phyloP scores from a whole-genome alignment of 2,329 filamentous ascomycete genomes.

The Corinectria fuckeliana region DNA sequence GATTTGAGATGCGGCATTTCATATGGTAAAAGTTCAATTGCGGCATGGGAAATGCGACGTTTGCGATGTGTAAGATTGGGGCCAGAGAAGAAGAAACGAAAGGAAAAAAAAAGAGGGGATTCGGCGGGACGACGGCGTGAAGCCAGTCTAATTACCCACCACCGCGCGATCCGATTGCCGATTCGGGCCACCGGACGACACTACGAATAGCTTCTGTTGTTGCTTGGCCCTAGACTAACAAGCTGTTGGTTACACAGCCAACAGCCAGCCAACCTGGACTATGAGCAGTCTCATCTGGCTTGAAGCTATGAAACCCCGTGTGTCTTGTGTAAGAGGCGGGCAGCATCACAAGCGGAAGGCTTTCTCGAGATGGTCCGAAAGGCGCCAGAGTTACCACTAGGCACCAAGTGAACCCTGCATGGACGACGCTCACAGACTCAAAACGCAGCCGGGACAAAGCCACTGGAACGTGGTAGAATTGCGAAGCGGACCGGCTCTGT shows the following conservation, averaged over 20 bases:
- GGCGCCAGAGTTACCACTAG: no score
- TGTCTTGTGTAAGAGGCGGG: slow-evolving; percentile 10
- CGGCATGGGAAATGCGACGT: background rate
- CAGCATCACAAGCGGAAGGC: background rate
- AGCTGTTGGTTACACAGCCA: background rate
- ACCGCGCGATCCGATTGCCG: no score
- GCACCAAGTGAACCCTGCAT: no score
- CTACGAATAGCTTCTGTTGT: no score
- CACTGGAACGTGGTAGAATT: background rate
- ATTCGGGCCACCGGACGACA: background rate
- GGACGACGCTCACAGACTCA: background rate
- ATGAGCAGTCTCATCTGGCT: background rate
- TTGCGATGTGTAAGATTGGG: background rate
- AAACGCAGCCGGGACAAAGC: background rate
- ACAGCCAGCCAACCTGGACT: background rate
- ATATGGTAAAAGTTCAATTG: no score
- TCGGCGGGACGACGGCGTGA: background rate
- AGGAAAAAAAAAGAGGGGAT: background rate
- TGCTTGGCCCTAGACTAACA: no score
- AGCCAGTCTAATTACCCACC: background rate
- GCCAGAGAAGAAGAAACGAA: background rate
- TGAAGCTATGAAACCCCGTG: background rate
- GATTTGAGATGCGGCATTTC: slow-evolving; percentile 8
- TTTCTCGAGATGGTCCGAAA: background rate
- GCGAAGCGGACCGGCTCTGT: background rate